Evolutionary conservation across 192 early-diverging fungal genomes (phyloP), one percentile per base, ranked within the genome.

Genomic region (Fimicolochytrium jonesii): DNA sequence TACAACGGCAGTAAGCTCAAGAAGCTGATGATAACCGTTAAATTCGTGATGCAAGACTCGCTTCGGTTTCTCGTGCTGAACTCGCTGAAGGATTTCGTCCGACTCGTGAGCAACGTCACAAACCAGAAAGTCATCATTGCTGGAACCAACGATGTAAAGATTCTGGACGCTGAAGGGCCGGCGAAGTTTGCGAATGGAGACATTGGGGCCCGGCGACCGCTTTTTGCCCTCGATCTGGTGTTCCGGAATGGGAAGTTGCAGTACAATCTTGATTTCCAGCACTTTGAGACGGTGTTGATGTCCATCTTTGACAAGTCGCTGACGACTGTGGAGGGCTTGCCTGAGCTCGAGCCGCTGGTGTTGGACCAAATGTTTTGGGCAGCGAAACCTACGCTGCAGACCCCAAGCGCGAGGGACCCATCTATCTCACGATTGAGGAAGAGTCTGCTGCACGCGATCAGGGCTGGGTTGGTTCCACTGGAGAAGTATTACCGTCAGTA

Each of bases 321-420:
- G 31, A 44, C 67, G 2, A 67, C 74, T 13, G 63, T 79, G 17
- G 83, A 81, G 41, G 70, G 66, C 43, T 51, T 86, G 11, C 82
- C 79, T 1, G 79, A 86, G 43, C 64, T 86, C 0, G 84, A 86
- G 50, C 82, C 82, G 0, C 23, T 85, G 7, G 73, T 86, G 1
- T 30, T 86, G 49, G 78, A 85, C 18, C 70, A 82, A 52, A 83
- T 86, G 66, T 86, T 82, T 42, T 86, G 81, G 81, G 82, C 84
- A 2, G 65, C 76, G 0, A 76, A 77, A 37, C 76, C 82, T 7
- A 73, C 70, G 31, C 55, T 86, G 15, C 77, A 85, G 50, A 76
- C 71, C 28, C 72, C 75, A 7, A 76, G 78, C 37, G 46, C 23
- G 32, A 70, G 63, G 28, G 83, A 85, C 18, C 56, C 63, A 10